A percentile compares a stretch with the other conserved stretches of the same genome.
Evolutionary conservation across 2,329 filamentous ascomycete species (phyloP).

Genomic region (Leptographium procerum): DNA sequence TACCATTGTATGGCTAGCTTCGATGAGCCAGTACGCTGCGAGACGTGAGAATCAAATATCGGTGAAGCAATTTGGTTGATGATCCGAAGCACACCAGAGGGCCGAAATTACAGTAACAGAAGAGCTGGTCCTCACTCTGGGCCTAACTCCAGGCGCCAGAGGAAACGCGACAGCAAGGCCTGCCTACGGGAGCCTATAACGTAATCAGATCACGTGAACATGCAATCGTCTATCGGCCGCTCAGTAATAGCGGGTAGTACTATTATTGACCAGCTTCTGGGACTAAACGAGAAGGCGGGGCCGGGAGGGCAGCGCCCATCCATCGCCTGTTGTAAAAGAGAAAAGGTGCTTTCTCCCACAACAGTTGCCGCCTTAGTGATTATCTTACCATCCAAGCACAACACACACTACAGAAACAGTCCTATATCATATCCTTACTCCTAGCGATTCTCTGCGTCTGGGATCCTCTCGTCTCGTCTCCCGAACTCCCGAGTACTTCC

Average conservation of each 20-base stretch:
- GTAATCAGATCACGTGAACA: neutral
- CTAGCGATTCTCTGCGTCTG: neutral
- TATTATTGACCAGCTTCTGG: too few relatives aligned
- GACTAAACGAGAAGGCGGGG: neutral
- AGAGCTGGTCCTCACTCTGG: slow-evolving; percentile 1
- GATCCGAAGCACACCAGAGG: neutral
- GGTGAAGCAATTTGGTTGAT: neutral
- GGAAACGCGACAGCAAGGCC: slow-evolving; percentile 29
- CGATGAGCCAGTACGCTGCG: neutral
- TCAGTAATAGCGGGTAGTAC: too few relatives aligned
- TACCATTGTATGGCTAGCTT: neutral
- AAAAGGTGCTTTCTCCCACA: neutral
- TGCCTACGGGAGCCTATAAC: neutral
- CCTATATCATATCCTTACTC: neutral
- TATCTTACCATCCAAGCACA: too few relatives aligned
- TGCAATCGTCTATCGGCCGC: neutral
- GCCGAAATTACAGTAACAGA: neutral
- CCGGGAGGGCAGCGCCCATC: neutral
- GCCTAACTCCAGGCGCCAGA: slow-evolving; percentile 27
- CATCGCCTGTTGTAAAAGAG: neutral
- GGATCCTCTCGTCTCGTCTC: neutral
- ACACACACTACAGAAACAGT: neutral
- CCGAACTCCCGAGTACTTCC: neutral
- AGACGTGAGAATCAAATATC: neutral
- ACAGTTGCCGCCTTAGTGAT: neutral